Percentiles rank a stretch among this genome's conserved stretches.
Conservation (phyloP, 1,284 basidiomycete species). For the Fomitopsis betulina region DNA sequence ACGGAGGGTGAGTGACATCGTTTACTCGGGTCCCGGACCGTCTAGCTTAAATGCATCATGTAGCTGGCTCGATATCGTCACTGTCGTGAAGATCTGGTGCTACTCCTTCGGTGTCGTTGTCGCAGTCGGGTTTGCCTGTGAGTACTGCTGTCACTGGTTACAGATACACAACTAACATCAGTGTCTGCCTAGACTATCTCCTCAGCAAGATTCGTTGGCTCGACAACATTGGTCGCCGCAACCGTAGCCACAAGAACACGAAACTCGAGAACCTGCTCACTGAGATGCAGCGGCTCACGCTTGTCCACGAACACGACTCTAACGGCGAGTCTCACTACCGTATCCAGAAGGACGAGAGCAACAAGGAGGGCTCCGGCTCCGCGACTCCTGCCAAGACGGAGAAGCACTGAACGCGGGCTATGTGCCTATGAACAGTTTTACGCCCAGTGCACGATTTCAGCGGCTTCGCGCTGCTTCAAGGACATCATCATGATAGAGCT, state of each 20-base stretch:
- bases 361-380: neutral
- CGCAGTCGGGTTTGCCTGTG: constrained; percentile 6
- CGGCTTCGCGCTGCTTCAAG: neutral
- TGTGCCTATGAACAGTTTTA: neutral
- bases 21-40: neutral
- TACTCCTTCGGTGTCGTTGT: constrained; percentile 8
- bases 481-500: constrained; percentile 2
- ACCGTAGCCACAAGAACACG: constrained; percentile 9
- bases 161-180: neutral
- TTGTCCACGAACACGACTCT: constrained; percentile 6
- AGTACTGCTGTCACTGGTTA: neutral
- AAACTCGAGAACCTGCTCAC: constrained; percentile 8
- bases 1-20: constrained; percentile 4
- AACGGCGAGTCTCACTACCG: constrained; percentile 7
- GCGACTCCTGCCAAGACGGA: neutral
- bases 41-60: neutral
- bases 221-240: constrained; percentile 8
- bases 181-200: neutral
- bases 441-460: neutral
- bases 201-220: constrained; percentile 6
- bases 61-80: constrained; percentile 10
- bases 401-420: neutral
- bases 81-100: constrained; percentile 9
- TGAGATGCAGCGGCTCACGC: constrained; percentile 8
- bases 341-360: neutral